Evolutionary conservation across 2,329 filamentous ascomycete species (phyloP).

Genomic region (Diatrype stigma): DNA sequence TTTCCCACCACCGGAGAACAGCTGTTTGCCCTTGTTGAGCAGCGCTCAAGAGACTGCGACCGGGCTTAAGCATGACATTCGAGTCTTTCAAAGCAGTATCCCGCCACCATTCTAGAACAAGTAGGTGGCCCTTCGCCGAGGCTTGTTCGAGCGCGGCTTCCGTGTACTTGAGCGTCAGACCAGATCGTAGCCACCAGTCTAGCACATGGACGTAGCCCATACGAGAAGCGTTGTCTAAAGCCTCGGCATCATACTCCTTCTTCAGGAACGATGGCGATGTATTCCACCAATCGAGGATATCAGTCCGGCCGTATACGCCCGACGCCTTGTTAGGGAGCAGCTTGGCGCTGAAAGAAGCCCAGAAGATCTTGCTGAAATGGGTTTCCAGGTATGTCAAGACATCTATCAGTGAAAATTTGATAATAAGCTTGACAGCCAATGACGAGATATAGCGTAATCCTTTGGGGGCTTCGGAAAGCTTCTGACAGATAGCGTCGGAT

Average conservation of each 20-base stretch:
- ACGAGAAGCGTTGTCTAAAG: constrained; percentile 81
- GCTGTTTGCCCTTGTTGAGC: constrained; percentile 76
- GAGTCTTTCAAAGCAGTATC: constrained; percentile 60
- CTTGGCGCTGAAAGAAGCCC: constrained; percentile 73
- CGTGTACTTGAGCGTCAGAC: constrained; percentile 77
- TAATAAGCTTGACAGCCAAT: constrained; percentile 80
- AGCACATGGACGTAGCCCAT: constrained; percentile 81
- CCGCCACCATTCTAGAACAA: constrained; percentile 92
- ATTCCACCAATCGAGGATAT: constrained; percentile 89
- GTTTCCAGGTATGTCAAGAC: constrained; percentile 70
- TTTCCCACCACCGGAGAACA: constrained; percentile 84
- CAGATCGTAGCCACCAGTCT: constrained; percentile 83
- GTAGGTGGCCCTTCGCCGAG: constrained; percentile 76
- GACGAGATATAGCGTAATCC: constrained; percentile 70
- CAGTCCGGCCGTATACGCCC: constrained; percentile 75
- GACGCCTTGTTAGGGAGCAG: constrained; percentile 86
- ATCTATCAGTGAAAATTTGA: constrained; percentile 81
- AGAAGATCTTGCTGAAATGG: constrained; percentile 68
- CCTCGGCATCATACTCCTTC: constrained; percentile 81
- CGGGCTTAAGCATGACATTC: constrained; percentile 65
- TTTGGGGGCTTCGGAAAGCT: constrained; percentile 67
- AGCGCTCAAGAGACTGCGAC: constrained; percentile 78
- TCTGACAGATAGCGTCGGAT: constrained; percentile 66
- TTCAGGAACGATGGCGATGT: constrained; percentile 77
- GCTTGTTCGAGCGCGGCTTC: constrained; percentile 85